Base-by-base conservation (phyloP, 306 rosid genomes). In the Medicago arabica region DNA sequence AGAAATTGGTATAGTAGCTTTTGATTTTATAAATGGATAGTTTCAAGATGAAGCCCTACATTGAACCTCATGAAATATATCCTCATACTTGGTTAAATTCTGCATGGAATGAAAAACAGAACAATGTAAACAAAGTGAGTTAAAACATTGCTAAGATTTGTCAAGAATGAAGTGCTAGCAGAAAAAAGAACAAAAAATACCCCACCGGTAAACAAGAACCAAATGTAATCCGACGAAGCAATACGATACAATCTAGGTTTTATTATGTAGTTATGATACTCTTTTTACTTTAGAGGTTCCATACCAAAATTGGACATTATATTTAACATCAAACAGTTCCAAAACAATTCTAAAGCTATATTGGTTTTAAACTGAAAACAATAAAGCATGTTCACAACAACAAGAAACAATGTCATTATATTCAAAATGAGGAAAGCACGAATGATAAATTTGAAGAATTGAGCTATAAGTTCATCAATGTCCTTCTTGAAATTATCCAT, bases 401-500 rank as follows among this genome's bases (percentile, higher is more conserved):
- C 23, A 21, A 41, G 51, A 62, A 61, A 55, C 47, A 62, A 8
- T 14, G 41, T 49, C 19, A 18, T 40, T 16, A 70, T 23, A 51
- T 34, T 49, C 14, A 67, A 28, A 75, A 74, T 25, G 47, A 62
- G 23, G 17, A 80, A 68, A 81, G 40, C 38, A 53, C 6, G 4
- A 68, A 9, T 11, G 17, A 23, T n/a, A 43, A 14, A 49, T 54
- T 25, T 54, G 0, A 28, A 28, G 61, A 86, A 93, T 75, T 87
- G 89, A 55, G 75, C 75, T 23, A 94, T 86, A 13, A 94, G 97
- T 39, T 87, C 94, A 68, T 91, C 96, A 38, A 93, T 84, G 83
- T 91, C 98, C 69, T 50, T 60, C 88, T 80, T 93, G 84, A 88
- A 88, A 16, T 69, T 74, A 60, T 80, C 75, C 36, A 88, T 59